phyloP scores from a whole-genome alignment of 768 basidiomycete genomes.

The Rhodocollybia butyracea region DNA sequence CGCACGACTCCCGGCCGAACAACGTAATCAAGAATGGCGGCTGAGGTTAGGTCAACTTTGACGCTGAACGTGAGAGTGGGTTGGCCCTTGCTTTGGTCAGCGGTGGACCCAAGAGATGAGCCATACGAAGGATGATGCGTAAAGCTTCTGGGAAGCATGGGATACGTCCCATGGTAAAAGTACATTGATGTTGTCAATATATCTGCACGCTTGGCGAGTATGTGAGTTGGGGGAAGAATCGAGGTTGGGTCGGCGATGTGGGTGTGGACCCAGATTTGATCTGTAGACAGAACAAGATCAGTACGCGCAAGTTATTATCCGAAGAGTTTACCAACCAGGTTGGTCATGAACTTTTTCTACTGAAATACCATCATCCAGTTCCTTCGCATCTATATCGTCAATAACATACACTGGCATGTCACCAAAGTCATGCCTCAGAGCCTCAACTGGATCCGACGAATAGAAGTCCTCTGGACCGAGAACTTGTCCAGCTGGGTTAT shows the following conservation, averaged over 20 bases:
- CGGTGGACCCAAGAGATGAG: conserved; percentile 31
- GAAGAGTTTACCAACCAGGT: too few species aligned
- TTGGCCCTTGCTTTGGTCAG: conserved; percentile 29
- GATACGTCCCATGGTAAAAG: conserved; percentile 55
- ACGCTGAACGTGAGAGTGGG: conserved; percentile 79
- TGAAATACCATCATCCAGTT: conserved; percentile 93
- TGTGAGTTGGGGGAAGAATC: conserved; percentile 67
- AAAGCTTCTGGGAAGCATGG: conserved; percentile 69
- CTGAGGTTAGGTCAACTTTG: conserved; percentile 51
- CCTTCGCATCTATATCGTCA: conserved; percentile 74
- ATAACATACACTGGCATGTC: conserved; percentile 79
- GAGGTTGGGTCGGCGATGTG: conserved; percentile 94
- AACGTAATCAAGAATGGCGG: conserved; percentile 66
- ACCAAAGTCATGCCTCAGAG: conserved; percentile 85
- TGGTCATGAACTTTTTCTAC: conserved; percentile 65
- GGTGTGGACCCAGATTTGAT: conserved; percentile 71
- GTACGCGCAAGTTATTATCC: too few species aligned
- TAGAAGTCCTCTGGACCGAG: conserved; percentile 67
- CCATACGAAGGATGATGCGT: conserved; percentile 39
- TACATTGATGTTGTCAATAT: conserved; percentile 55
- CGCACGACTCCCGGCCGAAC: conserved; percentile 72
- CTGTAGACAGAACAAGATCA: not conserved
- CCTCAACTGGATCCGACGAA: conserved; percentile 57
- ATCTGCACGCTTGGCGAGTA: conserved; percentile 56
- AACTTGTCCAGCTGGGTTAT: conserved; percentile 23